These are phyloP conservation scores for Cladosporium halotolerans DNA, from an alignment of 2,329 filamentous ascomycete species.

Conservation along the genomic window DNA sequence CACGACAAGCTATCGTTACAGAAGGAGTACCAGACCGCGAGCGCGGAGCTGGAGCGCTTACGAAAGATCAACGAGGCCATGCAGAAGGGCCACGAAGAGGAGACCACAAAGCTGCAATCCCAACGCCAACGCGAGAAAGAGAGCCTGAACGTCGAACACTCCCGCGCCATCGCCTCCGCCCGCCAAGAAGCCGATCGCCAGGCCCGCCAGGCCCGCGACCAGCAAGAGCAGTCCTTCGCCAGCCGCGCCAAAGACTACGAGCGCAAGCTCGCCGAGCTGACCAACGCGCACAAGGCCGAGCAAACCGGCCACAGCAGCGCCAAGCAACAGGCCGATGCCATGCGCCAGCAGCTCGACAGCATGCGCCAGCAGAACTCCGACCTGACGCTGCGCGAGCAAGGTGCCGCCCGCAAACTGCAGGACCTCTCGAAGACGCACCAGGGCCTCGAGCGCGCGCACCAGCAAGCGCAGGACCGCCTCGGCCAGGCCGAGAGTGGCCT, in stretches of 20 bases:
- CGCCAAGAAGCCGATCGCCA: constrained; percentile 24
- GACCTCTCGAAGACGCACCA: constrained; percentile 19
- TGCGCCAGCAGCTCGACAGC: constrained; percentile 29
- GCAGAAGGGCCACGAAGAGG: constrained; percentile 61
- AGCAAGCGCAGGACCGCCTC: constrained; percentile 12
- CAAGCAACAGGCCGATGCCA: constrained; percentile 29
- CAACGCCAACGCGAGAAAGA: constrained; percentile 36
- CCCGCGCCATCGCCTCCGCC: constrained; percentile 22
- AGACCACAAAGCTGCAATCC: constrained; percentile 40
- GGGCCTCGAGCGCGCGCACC: constrained; percentile 13
- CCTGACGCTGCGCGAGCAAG: neutral
- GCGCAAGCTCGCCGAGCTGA: constrained; percentile 24
- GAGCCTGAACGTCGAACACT: constrained; percentile 29
- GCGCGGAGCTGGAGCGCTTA: constrained; percentile 46
- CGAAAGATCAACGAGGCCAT: constrained; percentile 64
- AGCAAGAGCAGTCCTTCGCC: constrained; percentile 17
- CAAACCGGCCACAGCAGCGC: constrained; percentile 23
- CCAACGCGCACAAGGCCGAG: constrained; percentile 26
- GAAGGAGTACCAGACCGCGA: constrained; percentile 41
- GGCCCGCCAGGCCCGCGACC: constrained; percentile 13
- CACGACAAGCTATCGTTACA: constrained; percentile 33
- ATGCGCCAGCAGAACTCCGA: constrained; percentile 12
- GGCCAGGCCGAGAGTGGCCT: constrained; percentile 20
- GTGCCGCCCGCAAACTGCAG: constrained; percentile 18
- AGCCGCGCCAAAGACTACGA: constrained; percentile 25